These are phyloP conservation scores for Gymnopus androsaceus DNA, from an alignment of 1,284 basidiomycete genomes.

Conservation along the genomic window DNA sequence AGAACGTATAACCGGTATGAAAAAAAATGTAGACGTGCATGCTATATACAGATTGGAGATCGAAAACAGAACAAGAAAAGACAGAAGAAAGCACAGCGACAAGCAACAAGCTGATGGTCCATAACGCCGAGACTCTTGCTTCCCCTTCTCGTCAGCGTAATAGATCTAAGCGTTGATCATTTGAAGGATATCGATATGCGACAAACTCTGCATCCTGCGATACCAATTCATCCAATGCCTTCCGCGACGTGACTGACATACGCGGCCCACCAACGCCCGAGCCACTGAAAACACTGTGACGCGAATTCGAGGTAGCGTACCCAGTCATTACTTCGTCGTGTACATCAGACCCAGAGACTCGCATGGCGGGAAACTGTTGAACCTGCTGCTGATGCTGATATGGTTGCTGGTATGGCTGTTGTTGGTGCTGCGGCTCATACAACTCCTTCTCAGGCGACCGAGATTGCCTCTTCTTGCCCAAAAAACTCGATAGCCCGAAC, in stretches of 20 bases:
- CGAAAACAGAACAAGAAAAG: not conserved
- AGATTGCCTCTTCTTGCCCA: slow-evolving; percentile 54
- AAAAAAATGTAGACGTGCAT: too few relatives aligned
- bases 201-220: slow-evolving; percentile 79
- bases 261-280: slow-evolving; percentile 37
- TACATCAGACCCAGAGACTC: slow-evolving; percentile 42
- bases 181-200: slow-evolving; percentile 81
- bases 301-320: slow-evolving; percentile 46
- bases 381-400: slow-evolving; percentile 36
- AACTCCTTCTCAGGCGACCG: slow-evolving; percentile 11
- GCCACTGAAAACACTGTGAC: slow-evolving; percentile 43
- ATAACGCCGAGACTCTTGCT: not conserved
- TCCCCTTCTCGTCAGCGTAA: slow-evolving; percentile 33
- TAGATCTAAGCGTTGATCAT: slow-evolving; percentile 62
- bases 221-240: slow-evolving; percentile 74
- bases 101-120: not conserved
- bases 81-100: not conserved
- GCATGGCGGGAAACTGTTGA: slow-evolving; percentile 48
- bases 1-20: too few relatives aligned
- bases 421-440: slow-evolving; percentile 1
- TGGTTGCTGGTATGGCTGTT: not conserved
- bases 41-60: not conserved
- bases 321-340: slow-evolving; percentile 46
- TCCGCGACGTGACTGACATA: slow-evolving; percentile 64
- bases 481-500: slow-evolving; percentile 63